A percentile compares a stretch with the other conserved stretches of the same genome.
Evolutionary conservation across 2,329 filamentous ascomycete species (phyloP).

Genomic region (Paraphaeosphaeria sporulosa): DNA sequence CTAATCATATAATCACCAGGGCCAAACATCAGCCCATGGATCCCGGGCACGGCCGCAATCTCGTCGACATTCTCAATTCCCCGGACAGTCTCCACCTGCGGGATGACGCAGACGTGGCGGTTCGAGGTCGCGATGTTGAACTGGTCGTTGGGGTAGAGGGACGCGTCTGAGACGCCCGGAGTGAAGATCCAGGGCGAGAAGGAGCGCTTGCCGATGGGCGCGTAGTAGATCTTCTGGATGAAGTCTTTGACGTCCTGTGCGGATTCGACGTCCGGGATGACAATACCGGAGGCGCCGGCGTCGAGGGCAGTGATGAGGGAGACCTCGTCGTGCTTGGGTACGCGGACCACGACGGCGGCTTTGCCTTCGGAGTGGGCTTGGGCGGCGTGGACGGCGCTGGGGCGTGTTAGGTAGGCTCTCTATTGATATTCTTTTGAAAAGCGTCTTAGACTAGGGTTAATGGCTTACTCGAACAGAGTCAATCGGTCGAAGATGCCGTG

Average conservation of each 20-base stretch:
- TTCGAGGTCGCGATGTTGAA: slow-evolving; percentile 34
- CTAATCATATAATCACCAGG: slow-evolving; percentile 37
- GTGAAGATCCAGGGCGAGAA: slow-evolving; percentile 39
- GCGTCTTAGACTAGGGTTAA: not conserved
- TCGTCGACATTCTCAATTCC: slow-evolving; percentile 36
- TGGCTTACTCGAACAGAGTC: slow-evolving; percentile 33
- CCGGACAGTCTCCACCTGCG: slow-evolving; percentile 36
- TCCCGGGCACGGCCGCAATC: slow-evolving; percentile 36
- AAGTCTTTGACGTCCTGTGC: slow-evolving; percentile 35
- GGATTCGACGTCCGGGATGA: slow-evolving; percentile 33
- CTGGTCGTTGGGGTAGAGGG: slow-evolving; percentile 32
- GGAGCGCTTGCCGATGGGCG: slow-evolving; percentile 30
- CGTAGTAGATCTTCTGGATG: slow-evolving; percentile 34
- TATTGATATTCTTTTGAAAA: not conserved
- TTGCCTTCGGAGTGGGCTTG: slow-evolving; percentile 37
- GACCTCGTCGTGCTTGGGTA: slow-evolving; percentile 35
- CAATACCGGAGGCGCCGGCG: slow-evolving; percentile 32
- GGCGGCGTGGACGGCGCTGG: slow-evolving; percentile 34
- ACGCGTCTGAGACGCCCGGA: slow-evolving; percentile 26
- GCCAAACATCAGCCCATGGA: slow-evolving; percentile 36
- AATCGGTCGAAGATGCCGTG: slow-evolving; percentile 38
- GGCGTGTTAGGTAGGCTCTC: slow-evolving; percentile 6
- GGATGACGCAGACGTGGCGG: slow-evolving; percentile 36
- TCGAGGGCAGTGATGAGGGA: slow-evolving; percentile 34
- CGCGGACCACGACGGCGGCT: slow-evolving; percentile 31